Conservation (phyloP, 306 rosid genomes). For the Delonix regia region DNA sequence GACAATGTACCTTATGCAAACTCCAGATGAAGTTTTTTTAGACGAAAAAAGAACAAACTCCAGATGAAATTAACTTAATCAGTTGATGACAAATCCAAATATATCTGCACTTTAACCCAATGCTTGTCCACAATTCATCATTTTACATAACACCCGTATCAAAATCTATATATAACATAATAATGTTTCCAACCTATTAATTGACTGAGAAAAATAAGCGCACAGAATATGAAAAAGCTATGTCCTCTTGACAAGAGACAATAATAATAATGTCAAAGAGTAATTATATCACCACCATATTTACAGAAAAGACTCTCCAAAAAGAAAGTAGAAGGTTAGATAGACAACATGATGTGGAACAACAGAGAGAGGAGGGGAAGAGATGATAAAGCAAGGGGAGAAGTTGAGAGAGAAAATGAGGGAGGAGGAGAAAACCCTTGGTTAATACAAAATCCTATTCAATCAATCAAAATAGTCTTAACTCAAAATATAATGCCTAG, state of each 20-base stretch:
- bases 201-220: background rate
- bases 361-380: no score
- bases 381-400: no score
- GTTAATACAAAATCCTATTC: no score
- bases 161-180: background rate
- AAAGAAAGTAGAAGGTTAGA: background rate
- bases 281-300: background rate
- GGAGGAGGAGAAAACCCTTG: no score
- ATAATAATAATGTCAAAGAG: background rate
- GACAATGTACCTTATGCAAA: background rate
- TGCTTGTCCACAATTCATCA: background rate
- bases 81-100: background rate
- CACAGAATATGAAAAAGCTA: background rate
- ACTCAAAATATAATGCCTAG: no score
- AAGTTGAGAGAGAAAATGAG: no score
- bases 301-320: constrained; percentile 1
- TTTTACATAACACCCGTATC: background rate
- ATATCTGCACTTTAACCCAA: background rate
- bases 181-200: background rate
- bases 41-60: background rate
- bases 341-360: background rate
- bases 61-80: background rate
- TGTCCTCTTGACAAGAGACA: background rate
- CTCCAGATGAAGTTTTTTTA: background rate
- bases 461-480: no score